Conservation (phyloP, 2,329 filamentous ascomycete species). For the Aspergillus thermomutatus region DNA sequence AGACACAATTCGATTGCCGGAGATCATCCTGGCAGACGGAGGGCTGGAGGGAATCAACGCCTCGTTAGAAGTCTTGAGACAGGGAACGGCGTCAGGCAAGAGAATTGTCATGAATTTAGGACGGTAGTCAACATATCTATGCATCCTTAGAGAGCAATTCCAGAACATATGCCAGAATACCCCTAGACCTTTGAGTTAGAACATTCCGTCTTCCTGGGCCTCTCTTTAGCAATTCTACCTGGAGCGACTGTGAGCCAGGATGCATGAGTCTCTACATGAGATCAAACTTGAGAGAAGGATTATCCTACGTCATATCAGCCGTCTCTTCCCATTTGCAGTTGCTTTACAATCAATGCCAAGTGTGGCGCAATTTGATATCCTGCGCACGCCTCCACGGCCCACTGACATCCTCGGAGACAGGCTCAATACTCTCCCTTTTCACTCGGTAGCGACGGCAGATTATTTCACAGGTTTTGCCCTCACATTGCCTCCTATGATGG, state of each 20-base stretch:
- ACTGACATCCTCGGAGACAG: background rate
- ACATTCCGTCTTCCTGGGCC: too few relatives aligned
- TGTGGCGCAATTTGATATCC: slow-evolving; percentile 9
- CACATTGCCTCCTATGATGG: background rate
- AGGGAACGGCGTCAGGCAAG: slow-evolving; percentile 64
- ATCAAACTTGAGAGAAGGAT: too few relatives aligned
- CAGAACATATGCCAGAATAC: too few relatives aligned
- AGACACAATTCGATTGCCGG: slow-evolving; percentile 55
- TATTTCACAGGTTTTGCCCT: too few relatives aligned
- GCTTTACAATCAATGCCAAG: slow-evolving; percentile 5
- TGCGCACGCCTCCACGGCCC: slow-evolving; percentile 4
- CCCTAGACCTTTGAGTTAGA: too few relatives aligned
- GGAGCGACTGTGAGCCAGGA: too few relatives aligned
- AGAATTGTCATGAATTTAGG: slow-evolving; percentile 58
- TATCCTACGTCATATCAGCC: too few relatives aligned
- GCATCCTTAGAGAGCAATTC: background rate
- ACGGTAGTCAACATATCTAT: background rate
- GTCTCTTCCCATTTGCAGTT: too few relatives aligned
- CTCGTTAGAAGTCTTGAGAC: slow-evolving; percentile 63
- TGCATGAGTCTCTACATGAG: too few relatives aligned
- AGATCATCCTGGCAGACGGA: slow-evolving; percentile 62
- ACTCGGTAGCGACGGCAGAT: too few relatives aligned
- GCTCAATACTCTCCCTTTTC: too few relatives aligned
- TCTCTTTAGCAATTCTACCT: too few relatives aligned
- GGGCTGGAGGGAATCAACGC: slow-evolving; percentile 66